These are phyloP conservation scores for Austroboletus eburneus DNA, from an alignment of 768 basidiomycete genomes.

Conservation along the genomic window DNA sequence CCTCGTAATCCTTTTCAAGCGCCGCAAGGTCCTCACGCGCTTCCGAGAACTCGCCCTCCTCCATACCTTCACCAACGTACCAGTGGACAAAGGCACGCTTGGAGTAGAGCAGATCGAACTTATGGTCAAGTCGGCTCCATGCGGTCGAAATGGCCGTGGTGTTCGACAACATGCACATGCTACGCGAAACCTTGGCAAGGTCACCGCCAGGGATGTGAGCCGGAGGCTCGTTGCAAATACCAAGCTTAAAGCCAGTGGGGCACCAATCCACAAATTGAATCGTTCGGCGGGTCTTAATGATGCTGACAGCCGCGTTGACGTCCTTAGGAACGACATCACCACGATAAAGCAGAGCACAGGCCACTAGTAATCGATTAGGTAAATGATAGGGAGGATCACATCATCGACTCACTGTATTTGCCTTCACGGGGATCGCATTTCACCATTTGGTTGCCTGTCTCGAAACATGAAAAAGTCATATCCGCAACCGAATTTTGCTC, in stretches of 20 bases:
- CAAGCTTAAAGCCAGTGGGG: conserved; percentile 74
- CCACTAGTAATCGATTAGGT: conserved; percentile 38
- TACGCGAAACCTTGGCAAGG: conserved; percentile 70
- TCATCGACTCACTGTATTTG: conserved; percentile 58
- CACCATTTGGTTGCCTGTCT: conserved; percentile 74
- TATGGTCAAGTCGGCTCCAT: conserved; percentile 73
- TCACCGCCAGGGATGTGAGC: conserved; percentile 74
- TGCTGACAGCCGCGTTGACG: conserved; percentile 66
- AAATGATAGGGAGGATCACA: background rate
- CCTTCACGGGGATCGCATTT: conserved; percentile 78
- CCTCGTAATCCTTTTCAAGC: conserved; percentile 96
- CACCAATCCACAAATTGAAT: conserved; percentile 81
- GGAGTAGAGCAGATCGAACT: conserved; percentile 77
- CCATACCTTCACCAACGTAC: conserved; percentile 79
- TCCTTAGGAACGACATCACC: conserved; percentile 80
- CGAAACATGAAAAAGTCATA: conserved; percentile 93
- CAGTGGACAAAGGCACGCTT: conserved; percentile 54
- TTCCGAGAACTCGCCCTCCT: conserved; percentile 97
- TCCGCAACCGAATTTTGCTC: conserved; percentile 98
- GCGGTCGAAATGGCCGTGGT: conserved; percentile 68
- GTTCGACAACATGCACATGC: conserved; percentile 78
- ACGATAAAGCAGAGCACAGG: conserved; percentile 67
- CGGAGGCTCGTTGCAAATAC: conserved; percentile 77
- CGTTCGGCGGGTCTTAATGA: conserved; percentile 75
- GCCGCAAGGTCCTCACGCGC: conserved; percentile 99